These are phyloP conservation scores for Peribolospora baueri DNA, from an alignment of 768 basidiomycete genomes.

Conservation along the genomic window DNA sequence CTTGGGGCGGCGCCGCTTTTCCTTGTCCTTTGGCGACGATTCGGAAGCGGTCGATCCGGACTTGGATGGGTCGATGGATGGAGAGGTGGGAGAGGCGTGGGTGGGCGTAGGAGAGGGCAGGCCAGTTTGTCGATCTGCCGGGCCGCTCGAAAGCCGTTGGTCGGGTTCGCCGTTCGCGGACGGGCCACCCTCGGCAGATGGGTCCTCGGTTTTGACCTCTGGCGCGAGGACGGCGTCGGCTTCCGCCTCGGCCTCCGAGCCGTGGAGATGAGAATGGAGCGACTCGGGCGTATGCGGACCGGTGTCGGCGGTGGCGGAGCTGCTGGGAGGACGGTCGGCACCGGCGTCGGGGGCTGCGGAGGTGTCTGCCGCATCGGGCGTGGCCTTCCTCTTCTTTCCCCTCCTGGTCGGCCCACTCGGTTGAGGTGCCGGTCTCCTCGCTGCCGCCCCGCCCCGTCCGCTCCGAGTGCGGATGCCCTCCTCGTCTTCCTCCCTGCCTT, in stretches of 20 bases:
- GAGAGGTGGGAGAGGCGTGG: too few relatives aligned
- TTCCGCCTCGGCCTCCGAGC: neutral
- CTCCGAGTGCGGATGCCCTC: constrained; percentile 4
- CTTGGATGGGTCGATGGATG: neutral
- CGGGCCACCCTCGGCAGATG: too few relatives aligned
- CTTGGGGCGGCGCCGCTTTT: constrained; percentile 5
- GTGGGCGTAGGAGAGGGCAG: too few relatives aligned
- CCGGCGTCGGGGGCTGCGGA: neutral
- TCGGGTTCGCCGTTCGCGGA: too few relatives aligned
- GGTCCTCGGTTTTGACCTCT: neutral
- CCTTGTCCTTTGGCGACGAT: neutral
- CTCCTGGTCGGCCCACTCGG: constrained; percentile 10
- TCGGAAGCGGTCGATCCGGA: neutral
- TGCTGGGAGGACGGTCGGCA: neutral
- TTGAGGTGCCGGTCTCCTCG: constrained; percentile 18
- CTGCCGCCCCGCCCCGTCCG: constrained; percentile 8
- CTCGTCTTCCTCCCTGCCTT: constrained; percentile 12
- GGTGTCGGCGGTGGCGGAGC: too few relatives aligned
- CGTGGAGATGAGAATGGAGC: too few relatives aligned
- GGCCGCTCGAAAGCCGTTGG: too few relatives aligned
- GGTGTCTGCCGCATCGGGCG: neutral
- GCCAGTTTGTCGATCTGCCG: too few relatives aligned
- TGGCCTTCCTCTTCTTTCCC: constrained; percentile 15
- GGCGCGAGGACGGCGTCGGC: neutral
- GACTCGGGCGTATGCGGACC: too few relatives aligned